Evolutionary conservation across 2,329 filamentous ascomycete species (phyloP), one percentile per base, ranked within the genome.

Genomic region (Thelonectria blattea): DNA sequence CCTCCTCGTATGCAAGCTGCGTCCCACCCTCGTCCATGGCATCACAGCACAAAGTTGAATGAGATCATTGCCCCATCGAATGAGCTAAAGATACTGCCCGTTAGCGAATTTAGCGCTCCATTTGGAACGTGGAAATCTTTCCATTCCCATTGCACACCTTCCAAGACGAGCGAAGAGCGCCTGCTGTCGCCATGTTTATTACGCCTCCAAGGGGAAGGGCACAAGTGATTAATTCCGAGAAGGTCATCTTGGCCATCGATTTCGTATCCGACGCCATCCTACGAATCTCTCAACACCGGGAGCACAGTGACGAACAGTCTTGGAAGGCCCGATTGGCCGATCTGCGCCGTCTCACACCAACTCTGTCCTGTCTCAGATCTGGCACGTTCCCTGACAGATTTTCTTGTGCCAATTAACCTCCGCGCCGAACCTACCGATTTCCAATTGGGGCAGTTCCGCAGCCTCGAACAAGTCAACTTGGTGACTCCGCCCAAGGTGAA

Each of bases 1-100:
- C 18, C 17, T 24, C 14, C 20, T 14, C 18, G 20, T 18, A 10
- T 46, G n/a, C 42, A 17, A 5, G 27, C 27, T 24, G 18, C 17
- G 18, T 46, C 42, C 42, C 42, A 22, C 17, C 42, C 53, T 17
- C 34, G 6, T 3, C 11, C 3, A 22, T 32, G 22, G 39, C 10
- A 22, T 10, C 9, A 15, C n/a, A 10, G n/a, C 37, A 22, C n/a
- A 5, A 17, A 27, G 20, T 7, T 22, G n/a, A 14, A 49, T 57
- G 47, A 57, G 55, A 47, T 52, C 55, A 52, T 57, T 52, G 56
- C 56, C 50, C 56, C 56, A 51, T 58, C 18, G 30, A n/a, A 58
- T 58, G 55, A 56, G 53, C 53, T 34, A 56, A 50, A 56, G 43
- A 32, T 22, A 18, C 9, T 32, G 9, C n/a, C 34, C 12, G n/a